Conservation (phyloP, 371 early-diverging fungal genomes). For the Mortierella sp. region DNA sequence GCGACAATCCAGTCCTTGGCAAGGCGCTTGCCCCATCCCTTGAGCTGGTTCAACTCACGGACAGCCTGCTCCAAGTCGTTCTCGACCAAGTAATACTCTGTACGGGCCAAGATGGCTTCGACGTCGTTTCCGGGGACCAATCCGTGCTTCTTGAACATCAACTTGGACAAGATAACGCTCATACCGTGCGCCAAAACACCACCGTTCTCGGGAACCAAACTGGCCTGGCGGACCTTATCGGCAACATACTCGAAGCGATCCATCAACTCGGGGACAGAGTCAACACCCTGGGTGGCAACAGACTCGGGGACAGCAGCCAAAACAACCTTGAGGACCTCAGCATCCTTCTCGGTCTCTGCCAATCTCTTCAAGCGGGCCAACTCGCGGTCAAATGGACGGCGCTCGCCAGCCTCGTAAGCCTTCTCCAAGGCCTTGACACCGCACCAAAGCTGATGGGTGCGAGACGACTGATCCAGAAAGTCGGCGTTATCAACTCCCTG, state of each 20-base stretch:
- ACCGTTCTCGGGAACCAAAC: slow-evolving; percentile 90
- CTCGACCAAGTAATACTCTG: slow-evolving; percentile 80
- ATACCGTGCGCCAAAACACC: slow-evolving; percentile 88
- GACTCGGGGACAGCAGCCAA: slow-evolving; percentile 72
- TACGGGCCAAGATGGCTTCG: slow-evolving; percentile 90
- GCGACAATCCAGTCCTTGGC: slow-evolving; percentile 92
- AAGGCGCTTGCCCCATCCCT: slow-evolving; percentile 93
- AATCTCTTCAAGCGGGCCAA: slow-evolving; percentile 71
- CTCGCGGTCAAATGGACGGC: slow-evolving; percentile 78
- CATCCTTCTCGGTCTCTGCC: slow-evolving; percentile 70
- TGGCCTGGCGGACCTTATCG: slow-evolving; percentile 82
- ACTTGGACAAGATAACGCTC: slow-evolving; percentile 79
- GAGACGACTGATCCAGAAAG: slow-evolving; percentile 66
- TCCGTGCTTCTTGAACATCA: slow-evolving; percentile 91
- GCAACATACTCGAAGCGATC: slow-evolving; percentile 81
- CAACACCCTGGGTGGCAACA: slow-evolving; percentile 76
- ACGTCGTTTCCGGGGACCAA: slow-evolving; percentile 90
- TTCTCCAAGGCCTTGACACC: slow-evolving; percentile 70
- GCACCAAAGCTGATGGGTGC: slow-evolving; percentile 68
- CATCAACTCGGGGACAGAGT: slow-evolving; percentile 78
- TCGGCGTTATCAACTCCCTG: slow-evolving; percentile 73
- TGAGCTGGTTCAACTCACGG: slow-evolving; percentile 93
- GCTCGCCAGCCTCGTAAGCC: slow-evolving; percentile 57
- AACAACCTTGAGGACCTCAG: slow-evolving; percentile 77
- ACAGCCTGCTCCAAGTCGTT: slow-evolving; percentile 92